phyloP scores from a whole-genome alignment of 2,329 filamentous ascomycete genomes.

The Parastagonospora avenae region DNA sequence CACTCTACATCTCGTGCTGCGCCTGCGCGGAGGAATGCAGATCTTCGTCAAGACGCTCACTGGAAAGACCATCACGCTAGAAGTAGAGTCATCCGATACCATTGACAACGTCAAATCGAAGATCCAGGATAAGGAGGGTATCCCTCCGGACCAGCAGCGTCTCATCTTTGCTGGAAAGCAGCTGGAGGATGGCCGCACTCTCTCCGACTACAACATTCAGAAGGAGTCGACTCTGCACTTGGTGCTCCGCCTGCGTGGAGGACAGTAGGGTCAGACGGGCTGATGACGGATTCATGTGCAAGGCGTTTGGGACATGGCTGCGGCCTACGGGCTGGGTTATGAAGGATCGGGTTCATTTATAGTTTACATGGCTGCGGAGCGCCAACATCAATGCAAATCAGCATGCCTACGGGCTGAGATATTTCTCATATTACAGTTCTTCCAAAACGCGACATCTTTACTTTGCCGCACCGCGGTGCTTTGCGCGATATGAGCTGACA shows the following conservation, averaged over 20 bases:
- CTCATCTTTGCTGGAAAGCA: constrained; percentile 95
- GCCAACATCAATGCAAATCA: constrained; percentile 35
- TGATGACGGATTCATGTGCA: constrained; percentile 22
- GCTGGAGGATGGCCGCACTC: constrained; percentile 86
- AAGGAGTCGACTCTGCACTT: constrained; percentile 70
- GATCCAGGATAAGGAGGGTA: constrained; percentile 79
- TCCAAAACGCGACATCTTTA: background rate
- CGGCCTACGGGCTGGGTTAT: constrained; percentile 27
- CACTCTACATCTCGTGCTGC: constrained; percentile 83
- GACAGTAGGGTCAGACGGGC: constrained; percentile 49
- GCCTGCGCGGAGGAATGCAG: constrained; percentile 79
- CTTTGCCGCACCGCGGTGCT: background rate
- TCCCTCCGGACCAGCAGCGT: constrained; percentile 92
- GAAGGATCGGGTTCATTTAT: constrained; percentile 31
- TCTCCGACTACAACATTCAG: constrained; percentile 97
- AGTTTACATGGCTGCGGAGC: constrained; percentile 27
- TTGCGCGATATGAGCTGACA: background rate
- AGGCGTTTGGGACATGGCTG: constrained; percentile 37
- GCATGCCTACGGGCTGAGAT: constrained; percentile 40
- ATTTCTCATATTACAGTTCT: constrained; percentile 11
- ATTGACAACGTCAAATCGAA: constrained; percentile 95
- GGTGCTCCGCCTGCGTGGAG: constrained; percentile 65
- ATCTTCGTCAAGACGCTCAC: constrained; percentile 64
- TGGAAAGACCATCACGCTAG: constrained; percentile 92
- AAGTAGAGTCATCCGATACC: constrained; percentile 86